A percentile compares a stretch with the other conserved stretches of the same genome.
These are phyloP conservation scores for Hemileccinum impolitum DNA, from an alignment of 768 basidiomycete species.

Conservation along the genomic window DNA sequence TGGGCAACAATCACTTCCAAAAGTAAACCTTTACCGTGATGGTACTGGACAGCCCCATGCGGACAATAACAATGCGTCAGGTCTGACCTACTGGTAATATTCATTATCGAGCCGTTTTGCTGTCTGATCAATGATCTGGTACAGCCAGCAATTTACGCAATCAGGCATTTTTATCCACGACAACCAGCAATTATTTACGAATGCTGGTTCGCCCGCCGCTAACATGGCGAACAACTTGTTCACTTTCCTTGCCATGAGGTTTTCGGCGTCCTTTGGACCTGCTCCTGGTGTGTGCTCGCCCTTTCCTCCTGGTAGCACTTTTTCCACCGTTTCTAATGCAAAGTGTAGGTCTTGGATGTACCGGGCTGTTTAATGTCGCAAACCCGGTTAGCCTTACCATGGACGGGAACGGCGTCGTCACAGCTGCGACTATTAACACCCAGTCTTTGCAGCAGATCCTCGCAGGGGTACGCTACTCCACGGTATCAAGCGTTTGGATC, in stretches of 20 bases:
- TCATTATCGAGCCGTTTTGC: too few species aligned
- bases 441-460: constrained; percentile 20
- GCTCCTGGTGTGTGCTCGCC: constrained; percentile 16
- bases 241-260: constrained; percentile 30
- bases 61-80: constrained; percentile 22
- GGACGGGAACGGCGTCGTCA: constrained; percentile 26
- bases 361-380: constrained; percentile 15
- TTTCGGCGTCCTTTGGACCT: constrained; percentile 23
- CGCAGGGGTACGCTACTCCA: neutral
- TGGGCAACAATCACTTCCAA: constrained; percentile 21
- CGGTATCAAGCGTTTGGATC: neutral
- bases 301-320: neutral
- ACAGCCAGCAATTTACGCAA: constrained; percentile 22
- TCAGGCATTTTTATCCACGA: constrained; percentile 21
- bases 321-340: neutral
- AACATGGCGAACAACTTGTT: constrained; percentile 21
- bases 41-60: constrained; percentile 27
- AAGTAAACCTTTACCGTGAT: constrained; percentile 27
- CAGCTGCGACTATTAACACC: constrained; percentile 23
- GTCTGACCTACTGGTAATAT: constrained; percentile 17
- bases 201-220: constrained; percentile 20
- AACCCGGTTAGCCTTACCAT: constrained; percentile 24
- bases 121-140: neutral
- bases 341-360: constrained; percentile 21
- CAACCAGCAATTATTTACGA: constrained; percentile 20